Evolutionary conservation across 495 filamentous ascomycete species (phyloP), one percentile per base, ranked within the genome.

Genomic region (Aspergillus panamensis): DNA sequence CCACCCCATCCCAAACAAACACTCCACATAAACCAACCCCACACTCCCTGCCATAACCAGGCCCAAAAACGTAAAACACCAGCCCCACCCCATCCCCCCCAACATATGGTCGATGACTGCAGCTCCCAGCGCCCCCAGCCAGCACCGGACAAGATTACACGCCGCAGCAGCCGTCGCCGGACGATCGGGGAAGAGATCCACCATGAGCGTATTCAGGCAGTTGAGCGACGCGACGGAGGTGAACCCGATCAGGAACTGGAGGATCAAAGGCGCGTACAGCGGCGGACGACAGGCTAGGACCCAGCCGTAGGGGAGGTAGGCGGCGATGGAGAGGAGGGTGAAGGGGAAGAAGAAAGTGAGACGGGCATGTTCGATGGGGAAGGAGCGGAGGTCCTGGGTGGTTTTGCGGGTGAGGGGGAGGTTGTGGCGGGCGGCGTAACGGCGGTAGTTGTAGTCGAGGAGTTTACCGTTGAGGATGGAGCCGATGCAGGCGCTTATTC

Each of bases 131-230:
- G 87, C 87, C 1, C 86, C 86, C 3, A 89, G 66, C 44, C 84
- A 62, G 60, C 85, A 89, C 14, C 86, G 67, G 2, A 83, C 78
- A 13, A 91, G 67, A 63, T 91, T 90, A 57, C 84, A 86, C 0
- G 84, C 84, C 0, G 87, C 86, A 0, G 84, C 80, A 0, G 84
- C 85, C 0, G 85, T 82, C 0, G 80, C 81, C 0, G 86, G 78
- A 6, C 63, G 74, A 1, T 74, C 72, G 0, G 80, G 80, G 55
- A 84, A 83, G 2, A 89, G 71, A 53, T 91, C 87, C 2, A 88
- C 77, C 9, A 89, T 68, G 58, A 91, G 53, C 8, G 60, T 55
- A 32, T 61, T 62, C 51, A 57, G 42, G 55, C 64, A 25, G 67
- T 79, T 78, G 44, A 83, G 78, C 0, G 76, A 71, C 0, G 78